Evolutionary conservation across 257 asterid genomes (phyloP), one percentile per base, ranked within the genome.

Genomic region (Fraxinus anomala): DNA sequence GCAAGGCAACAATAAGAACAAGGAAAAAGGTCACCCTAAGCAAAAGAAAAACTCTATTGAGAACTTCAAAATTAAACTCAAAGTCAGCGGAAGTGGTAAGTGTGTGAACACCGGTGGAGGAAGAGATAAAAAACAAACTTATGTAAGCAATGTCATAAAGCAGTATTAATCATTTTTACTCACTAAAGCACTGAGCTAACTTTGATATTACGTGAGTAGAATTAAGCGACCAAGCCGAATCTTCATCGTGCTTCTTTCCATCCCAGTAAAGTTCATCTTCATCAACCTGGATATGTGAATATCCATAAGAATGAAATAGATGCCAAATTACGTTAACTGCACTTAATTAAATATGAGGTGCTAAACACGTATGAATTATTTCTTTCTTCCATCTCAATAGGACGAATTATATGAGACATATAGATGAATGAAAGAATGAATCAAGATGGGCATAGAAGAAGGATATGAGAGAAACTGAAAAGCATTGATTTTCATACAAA

Each of bases 121-220:
- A 68, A 42, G 23, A 9, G 23, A n/a, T 23, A 23, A 36, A 8
- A 19, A 70, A 24, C 56, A 68, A 30, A 54, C 28, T 49, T 56
- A 34, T 44, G 65, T 49, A 82, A 65, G 79, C 68, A 80, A 34
- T 34, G 66, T 14, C 28, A 72, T 59, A 73, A 79, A 49, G 68
- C 44, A 63, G 74, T 75, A 65, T 68, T 77, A 81, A 81, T 24
- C 73, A 71, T 75, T 77, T 86, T 78, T 76, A 92, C 97, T 91
- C 96, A 92, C 97, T 85, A 83, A 92, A 88, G 83, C 94, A 90
- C 87, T 82, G 97, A 87, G 95, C 85, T 85, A 91, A 87, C 81
- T 89, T 93, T 84, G 96, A 86, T 82, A 89, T 89, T 89, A 90
- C 83, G 88, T 88, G 92, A 83, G 92, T 86, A 88, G 94, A 86